phyloP scores from a whole-genome alignment of 768 basidiomycete genomes.

The Trametes elegans region DNA sequence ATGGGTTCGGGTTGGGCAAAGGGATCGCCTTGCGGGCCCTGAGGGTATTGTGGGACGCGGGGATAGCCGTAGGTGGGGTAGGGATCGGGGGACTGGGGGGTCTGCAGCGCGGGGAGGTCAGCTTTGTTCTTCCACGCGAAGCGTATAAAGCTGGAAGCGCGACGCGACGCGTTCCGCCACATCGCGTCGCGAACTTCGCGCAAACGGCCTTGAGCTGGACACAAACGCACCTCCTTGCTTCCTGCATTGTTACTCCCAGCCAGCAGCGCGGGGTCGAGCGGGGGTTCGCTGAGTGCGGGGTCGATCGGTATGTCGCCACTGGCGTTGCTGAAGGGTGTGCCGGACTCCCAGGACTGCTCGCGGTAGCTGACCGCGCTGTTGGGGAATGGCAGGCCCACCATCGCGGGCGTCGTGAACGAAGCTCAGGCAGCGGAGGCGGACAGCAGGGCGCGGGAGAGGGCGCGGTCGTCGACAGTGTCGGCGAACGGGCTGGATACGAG shows the following conservation, averaged over 20 bases:
- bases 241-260: constrained; percentile 6
- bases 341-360: constrained; percentile 57
- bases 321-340: constrained; percentile 56
- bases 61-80: constrained; percentile 26
- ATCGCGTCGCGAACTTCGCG: constrained; percentile 24
- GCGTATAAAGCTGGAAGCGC: constrained; percentile 34
- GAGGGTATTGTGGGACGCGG: constrained; percentile 50
- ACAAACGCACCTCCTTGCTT: constrained; percentile 22
- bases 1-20: constrained; percentile 62
- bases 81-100: constrained; percentile 18
- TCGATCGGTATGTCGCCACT: constrained; percentile 73
- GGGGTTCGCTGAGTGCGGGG: constrained; percentile 54
- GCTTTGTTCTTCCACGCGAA: constrained; percentile 15
- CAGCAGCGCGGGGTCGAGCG: constrained; percentile 28
- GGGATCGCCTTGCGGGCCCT: constrained; percentile 80
- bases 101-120: constrained; percentile 19
- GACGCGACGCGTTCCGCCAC: constrained; percentile 68
- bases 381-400: constrained; percentile 15
- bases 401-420: constrained; percentile 10
- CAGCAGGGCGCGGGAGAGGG: constrained; percentile 11
- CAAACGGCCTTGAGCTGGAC: constrained; percentile 5
- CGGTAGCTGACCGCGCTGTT: constrained; percentile 29
- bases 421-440: constrained; percentile 20
- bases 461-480: constrained; percentile 38
- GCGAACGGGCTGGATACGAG: constrained; percentile 32